Evolutionary conservation across 768 basidiomycete genomes (phyloP), one percentile per base, ranked within the genome.

Genomic region (Phanerodontia chrysosporium): DNA sequence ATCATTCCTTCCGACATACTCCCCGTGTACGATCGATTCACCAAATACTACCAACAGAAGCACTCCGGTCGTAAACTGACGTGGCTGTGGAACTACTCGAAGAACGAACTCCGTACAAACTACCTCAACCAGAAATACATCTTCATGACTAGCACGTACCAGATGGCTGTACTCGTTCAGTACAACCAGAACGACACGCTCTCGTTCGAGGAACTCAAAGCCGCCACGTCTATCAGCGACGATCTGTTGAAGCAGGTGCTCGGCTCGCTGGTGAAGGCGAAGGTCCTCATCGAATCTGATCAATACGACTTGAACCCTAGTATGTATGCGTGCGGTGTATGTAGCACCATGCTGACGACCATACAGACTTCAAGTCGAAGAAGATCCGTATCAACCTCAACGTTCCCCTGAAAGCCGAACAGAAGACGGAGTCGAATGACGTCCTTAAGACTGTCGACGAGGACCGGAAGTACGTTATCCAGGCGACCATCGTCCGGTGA

Each of bases 21-120:
- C 21, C 81, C 90, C 22, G 92, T 90, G 8, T 94, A 95, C 70
- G 89, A 95, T 59, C 85, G 92, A 45, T 99, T 98, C 80, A 84
- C 86, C 62, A 85, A 86, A 60, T 98, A 94, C 77, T 98, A 98
- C 72, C 90, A 92, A 69, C 86, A 85, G 69, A 94, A 95, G 72
- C 93, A 96, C 72, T 91, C 89, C 2, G 96, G 95, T 14, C 89
- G 96, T 60, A 96, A 96, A 70, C 81, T 99, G 45, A 95, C 92
- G 0, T 99, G 96, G 96, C 76, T 98, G 10, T 99, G 97, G 97
- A 96, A 98, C 68, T 92, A 95, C 72, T 94, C 88, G 57, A 96
- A 96, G 78, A 95, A 95, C 75, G 97, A 99, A 71, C 82, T 99
- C 6, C 85, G 89, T 57, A 95, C 95, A 63, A 95, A 90, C 69